Percentiles rank a stretch among this genome's conserved stretches.
Evolutionary conservation across 441 rosid genomes (phyloP).

Genomic region (Viola pubescens): DNA sequence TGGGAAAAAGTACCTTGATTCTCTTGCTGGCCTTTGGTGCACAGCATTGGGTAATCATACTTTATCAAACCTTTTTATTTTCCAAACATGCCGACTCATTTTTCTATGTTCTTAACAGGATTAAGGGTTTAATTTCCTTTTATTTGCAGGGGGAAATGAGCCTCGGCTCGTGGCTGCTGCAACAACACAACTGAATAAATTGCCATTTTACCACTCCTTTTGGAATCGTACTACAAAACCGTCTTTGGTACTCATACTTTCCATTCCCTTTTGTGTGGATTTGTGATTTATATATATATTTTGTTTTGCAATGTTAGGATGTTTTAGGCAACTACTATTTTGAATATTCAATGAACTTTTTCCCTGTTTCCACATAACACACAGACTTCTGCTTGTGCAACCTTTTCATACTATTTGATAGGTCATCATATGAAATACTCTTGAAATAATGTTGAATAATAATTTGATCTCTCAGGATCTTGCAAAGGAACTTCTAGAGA

Average conservation of each 20-base stretch:
- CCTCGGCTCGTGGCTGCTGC: conserved; percentile 87
- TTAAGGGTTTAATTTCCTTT: background rate
- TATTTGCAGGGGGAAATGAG: conserved; percentile 78
- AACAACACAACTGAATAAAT: conserved; percentile 50
- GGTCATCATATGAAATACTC: conserved; percentile 1
- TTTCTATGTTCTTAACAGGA: too few species aligned
- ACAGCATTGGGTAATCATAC: conserved; percentile 66
- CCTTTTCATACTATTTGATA: conserved; percentile 2
- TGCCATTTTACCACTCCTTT: conserved; percentile 95
- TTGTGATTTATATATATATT: background rate
- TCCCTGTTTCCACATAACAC: conserved; percentile 1
- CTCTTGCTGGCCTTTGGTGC: conserved; percentile 98
- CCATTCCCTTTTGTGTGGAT: background rate
- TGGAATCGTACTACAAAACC: conserved; percentile 97
- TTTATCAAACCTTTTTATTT: too few species aligned
- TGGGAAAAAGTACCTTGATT: conserved; percentile 84
- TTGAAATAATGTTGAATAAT: conserved; percentile 1
- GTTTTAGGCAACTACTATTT: too few species aligned
- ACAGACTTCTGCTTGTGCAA: conserved; percentile 5
- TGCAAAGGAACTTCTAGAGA: conserved; percentile 75
- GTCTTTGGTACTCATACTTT: conserved; percentile 50
- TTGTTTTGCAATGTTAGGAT: background rate
- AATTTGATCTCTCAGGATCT: conserved; percentile 53
- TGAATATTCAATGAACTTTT: background rate
- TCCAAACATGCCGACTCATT: too few species aligned